phyloP scores from a whole-genome alignment of 1,284 basidiomycete species.

The Austroboletus novae-zelandiae region DNA sequence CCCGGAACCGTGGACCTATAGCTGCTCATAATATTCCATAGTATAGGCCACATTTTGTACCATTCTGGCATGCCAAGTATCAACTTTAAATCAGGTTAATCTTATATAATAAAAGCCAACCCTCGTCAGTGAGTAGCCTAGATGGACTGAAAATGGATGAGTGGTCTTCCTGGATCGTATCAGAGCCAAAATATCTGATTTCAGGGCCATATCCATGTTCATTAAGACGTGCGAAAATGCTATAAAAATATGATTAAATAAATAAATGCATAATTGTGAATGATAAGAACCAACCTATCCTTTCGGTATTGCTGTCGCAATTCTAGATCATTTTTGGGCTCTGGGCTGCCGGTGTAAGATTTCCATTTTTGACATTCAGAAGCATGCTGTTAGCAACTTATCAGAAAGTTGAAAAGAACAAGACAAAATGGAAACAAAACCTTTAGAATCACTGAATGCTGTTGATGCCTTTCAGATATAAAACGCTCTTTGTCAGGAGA shows the following conservation, averaged over 20 bases:
- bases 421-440: no score
- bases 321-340: no score
- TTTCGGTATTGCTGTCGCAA: not conserved
- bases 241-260: not conserved
- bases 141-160: constrained; percentile 1
- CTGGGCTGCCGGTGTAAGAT: no score
- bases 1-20: no score
- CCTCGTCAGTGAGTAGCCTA: constrained; percentile 11
- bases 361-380: no score
- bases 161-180: not conserved
- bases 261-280: not conserved
- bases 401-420: no score
- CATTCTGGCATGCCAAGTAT: constrained; percentile 5
- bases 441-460: no score
- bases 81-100: not conserved
- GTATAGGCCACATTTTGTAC: constrained; percentile 6
- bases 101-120: not conserved
- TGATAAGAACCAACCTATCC: not conserved
- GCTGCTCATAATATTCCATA: constrained; percentile 3
- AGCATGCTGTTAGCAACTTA: no score
- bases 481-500: no score
- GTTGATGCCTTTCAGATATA: no score
- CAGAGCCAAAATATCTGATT: not conserved
- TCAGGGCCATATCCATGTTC: constrained; percentile 8
- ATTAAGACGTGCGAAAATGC: constrained; percentile 9